Base-by-base conservation (phyloP, 2,329 filamentous ascomycete genomes). In the Paraphoma chrysanthemicola region DNA sequence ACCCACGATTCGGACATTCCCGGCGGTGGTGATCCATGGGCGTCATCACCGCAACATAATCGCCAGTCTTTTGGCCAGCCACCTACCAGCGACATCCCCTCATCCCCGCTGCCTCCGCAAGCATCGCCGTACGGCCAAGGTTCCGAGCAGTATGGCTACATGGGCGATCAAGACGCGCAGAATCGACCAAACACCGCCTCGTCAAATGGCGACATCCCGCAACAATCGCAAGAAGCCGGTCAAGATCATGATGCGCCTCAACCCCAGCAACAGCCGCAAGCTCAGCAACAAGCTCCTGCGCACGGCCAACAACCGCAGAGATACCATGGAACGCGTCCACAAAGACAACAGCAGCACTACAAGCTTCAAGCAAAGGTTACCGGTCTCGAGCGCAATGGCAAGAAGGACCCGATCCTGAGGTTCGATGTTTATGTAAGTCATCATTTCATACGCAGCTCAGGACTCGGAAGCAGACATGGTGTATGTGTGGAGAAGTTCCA, bases 331-430 rank as follows among this genome's bases (percentile, higher is more conserved):
- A 64, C 62, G 2, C 71, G 79, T 46, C 74, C 75, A 75, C 80
- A 86, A 63, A 69, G 70, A 41, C 75, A 73, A 43, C 85, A 86
- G 52, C 89, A 91, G 29, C 86, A 90, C 59, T 93, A 91, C 78
- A 94, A 92, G 78, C 85, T 99, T 38, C 93, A 97, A 75, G 93
- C 91, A 44, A 99, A 98, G 81, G 93, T 99, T 62, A 97, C 93
- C 0, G 93, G 91, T 1, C 82, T 99, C 46, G 95, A 99, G 80
- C 86, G 95, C 57, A 95, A 91, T 4, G 93, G 93, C 59, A 93
- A 96, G 78, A 99, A 98, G 78, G 95, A 99, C 70, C 93, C 93
- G 0, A 93, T 98, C 64, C 79, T 99, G 58, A 88, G 92, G 68
- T 99, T 99, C 74, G 95, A 99, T 79, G 92, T 98, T 62, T 92